Evolutionary conservation across 163 green algal genomes (phyloP).

Genomic region (Scenedesmus sp.): DNA sequence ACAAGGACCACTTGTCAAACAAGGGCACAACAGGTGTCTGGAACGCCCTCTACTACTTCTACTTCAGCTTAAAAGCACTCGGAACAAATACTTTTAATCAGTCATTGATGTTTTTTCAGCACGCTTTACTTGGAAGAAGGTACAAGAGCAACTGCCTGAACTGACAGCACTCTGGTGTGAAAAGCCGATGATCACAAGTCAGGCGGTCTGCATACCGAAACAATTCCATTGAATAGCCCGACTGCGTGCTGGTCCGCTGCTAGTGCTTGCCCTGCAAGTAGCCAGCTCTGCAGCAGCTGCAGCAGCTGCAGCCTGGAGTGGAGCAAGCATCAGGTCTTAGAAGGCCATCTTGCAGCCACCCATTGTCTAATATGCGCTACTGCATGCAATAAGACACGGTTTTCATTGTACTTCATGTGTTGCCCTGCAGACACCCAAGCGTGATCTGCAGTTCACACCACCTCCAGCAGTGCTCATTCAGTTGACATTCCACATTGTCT

Average conservation of each 20-base stretch:
- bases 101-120: background rate
- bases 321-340: background rate
- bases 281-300: background rate
- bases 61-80: background rate
- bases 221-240: background rate
- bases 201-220: background rate
- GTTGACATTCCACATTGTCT: too few species aligned
- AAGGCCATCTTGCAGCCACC: too few species aligned
- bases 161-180: background rate
- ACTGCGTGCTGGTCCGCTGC: background rate
- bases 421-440: too few species aligned
- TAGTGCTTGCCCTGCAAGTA: background rate
- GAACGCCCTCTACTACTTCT: background rate
- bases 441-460: too few species aligned
- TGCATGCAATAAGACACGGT: too few species aligned
- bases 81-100: background rate
- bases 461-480: too few species aligned
- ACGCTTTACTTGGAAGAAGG: background rate
- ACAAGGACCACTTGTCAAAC: constrained; percentile 10
- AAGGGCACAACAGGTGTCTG: background rate
- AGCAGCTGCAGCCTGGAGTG: too few species aligned
- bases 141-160: constrained; percentile 9
- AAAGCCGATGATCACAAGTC: background rate
- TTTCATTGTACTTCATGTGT: too few species aligned
- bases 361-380: too few species aligned